Percentiles rank a stretch among this genome's conserved stretches.
Conservation (phyloP, 805 yeast genomes). For the Torulaspora microellipsoides region DNA sequence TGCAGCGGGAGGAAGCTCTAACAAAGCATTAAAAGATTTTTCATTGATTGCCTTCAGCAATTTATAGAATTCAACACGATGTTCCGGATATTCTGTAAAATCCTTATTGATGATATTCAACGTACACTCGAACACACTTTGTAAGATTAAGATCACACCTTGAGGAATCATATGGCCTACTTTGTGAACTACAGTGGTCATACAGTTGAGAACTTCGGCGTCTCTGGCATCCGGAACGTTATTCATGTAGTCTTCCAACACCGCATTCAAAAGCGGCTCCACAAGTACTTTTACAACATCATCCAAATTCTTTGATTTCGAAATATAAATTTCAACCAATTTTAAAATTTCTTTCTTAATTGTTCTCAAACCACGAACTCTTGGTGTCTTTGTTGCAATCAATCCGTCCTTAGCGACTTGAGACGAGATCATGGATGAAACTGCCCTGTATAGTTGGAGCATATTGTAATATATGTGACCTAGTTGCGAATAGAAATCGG, state of each 20-base stretch:
- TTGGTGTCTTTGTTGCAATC: conserved; percentile 90
- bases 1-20: conserved; percentile 86
- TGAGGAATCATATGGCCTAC: conserved; percentile 87
- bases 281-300: conserved; percentile 80
- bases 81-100: conserved; percentile 95
- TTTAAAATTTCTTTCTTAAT: conserved; percentile 91
- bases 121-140: conserved; percentile 90
- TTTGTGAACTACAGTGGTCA: conserved; percentile 82
- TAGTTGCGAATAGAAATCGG: conserved; percentile 83
- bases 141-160: conserved; percentile 81
- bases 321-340: conserved; percentile 80
- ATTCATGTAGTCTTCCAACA: conserved; percentile 79
- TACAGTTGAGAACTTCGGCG: conserved; percentile 93
- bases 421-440: conserved; percentile 76
- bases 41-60: conserved; percentile 80
- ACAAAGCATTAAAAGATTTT: conserved; percentile 78
- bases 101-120: conserved; percentile 93
- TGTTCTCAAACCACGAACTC: conserved; percentile 91
- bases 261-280: conserved; percentile 77
- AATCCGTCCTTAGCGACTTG: conserved; percentile 76
- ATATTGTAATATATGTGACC: conserved; percentile 82
- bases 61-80: conserved; percentile 92
- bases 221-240: conserved; percentile 96
- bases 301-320: conserved; percentile 80
- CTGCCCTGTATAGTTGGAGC: conserved; percentile 85